These are phyloP conservation scores for Penicillium taxi DNA, from an alignment of 495 filamentous ascomycete genomes.

Conservation along the genomic window DNA sequence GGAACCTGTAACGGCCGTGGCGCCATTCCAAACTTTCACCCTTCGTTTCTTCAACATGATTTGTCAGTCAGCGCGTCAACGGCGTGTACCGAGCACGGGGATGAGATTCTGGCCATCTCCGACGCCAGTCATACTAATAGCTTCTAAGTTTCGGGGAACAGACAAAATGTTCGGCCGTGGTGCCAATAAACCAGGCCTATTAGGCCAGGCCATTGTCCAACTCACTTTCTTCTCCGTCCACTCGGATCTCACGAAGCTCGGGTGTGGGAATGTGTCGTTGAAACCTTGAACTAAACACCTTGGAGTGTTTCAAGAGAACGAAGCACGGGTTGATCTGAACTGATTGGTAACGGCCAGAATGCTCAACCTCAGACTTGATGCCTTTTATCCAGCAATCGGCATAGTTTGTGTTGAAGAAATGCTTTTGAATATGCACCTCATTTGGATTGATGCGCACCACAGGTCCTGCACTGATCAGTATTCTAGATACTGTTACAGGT, in stretches of 20 bases:
- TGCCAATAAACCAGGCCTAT: too few species aligned
- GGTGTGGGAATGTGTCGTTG: constrained; percentile 1
- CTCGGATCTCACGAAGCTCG: background rate
- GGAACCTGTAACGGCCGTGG: too few species aligned
- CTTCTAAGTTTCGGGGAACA: too few species aligned
- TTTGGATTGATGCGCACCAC: constrained; percentile 23
- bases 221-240: constrained; percentile 4
- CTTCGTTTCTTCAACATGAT: too few species aligned
- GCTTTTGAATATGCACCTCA: constrained; percentile 18
- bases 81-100: too few species aligned
- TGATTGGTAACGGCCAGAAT: constrained; percentile 4
- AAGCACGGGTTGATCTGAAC: constrained; percentile 1
- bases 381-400: constrained; percentile 19
- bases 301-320: constrained; percentile 11
- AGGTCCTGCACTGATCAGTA: constrained; percentile 9
- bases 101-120: too few species aligned
- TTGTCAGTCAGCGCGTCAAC: too few species aligned
- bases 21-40: too few species aligned
- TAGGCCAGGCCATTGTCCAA: constrained; percentile 14
- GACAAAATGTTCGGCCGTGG: too few species aligned
- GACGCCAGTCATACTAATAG: too few species aligned
- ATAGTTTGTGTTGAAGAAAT: constrained; percentile 4
- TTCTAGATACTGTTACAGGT: background rate
- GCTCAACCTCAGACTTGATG: constrained; percentile 1
- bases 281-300: constrained; percentile 4